These are phyloP conservation scores for Trebouxia sp. DNA, from an alignment of 139 green algal genomes.

Conservation along the genomic window DNA sequence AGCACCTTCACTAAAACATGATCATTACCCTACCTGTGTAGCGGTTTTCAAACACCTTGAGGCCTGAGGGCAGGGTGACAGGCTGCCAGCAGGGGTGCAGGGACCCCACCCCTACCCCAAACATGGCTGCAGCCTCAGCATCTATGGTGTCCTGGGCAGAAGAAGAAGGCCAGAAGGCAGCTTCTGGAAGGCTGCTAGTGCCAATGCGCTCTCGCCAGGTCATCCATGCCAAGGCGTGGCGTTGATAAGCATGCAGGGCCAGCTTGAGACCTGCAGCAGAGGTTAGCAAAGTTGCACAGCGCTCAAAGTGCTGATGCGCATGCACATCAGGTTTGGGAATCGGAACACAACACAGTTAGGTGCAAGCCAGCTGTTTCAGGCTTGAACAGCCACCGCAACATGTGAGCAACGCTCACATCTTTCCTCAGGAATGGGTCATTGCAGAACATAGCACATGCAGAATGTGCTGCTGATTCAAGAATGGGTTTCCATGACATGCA, in stretches of 20 bases:
- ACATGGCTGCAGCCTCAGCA: background rate
- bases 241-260: slow-evolving; percentile 66
- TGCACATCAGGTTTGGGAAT: no score
- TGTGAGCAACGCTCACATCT: no score
- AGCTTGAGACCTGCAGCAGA: slow-evolving; percentile 58
- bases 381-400: no score
- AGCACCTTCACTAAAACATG: no score
- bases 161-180: background rate
- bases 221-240: slow-evolving; percentile 67
- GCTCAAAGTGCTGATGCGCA: no score
- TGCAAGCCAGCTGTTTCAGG: no score
- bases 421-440: no score
- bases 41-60: slow-evolving; percentile 18
- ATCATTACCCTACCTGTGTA: slow-evolving; percentile 21
- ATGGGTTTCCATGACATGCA: no score
- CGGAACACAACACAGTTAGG: no score
- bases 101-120: slow-evolving; percentile 7
- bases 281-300: no score
- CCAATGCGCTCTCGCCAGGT: slow-evolving; percentile 52
- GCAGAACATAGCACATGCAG: no score
- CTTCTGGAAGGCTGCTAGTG: background rate
- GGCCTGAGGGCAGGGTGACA: slow-evolving; percentile 5
- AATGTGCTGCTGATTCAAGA: no score
- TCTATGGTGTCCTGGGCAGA: background rate
- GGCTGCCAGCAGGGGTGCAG: slow-evolving; percentile 29